These are phyloP conservation scores for Boletus subcaerulescens DNA, from an alignment of 768 basidiomycete species.

Conservation along the genomic window DNA sequence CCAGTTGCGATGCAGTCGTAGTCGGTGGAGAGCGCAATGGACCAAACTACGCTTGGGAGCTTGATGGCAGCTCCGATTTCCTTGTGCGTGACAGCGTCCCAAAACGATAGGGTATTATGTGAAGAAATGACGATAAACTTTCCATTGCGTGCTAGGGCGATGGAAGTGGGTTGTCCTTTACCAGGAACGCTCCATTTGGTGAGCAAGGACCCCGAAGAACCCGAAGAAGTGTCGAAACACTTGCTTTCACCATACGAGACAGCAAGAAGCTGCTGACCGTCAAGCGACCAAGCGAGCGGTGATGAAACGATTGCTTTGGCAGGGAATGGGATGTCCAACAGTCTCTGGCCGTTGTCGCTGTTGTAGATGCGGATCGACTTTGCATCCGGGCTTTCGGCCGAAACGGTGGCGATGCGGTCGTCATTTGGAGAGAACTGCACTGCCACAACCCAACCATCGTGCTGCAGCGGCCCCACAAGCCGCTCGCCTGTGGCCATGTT, in stretches of 20 bases:
- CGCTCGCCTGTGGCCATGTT: neutral
- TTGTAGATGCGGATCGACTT: slow-evolving; percentile 1
- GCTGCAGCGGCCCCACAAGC: neutral
- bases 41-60: neutral
- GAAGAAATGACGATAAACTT: neutral
- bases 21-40: neutral
- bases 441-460: neutral
- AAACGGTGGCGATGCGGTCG: slow-evolving; percentile 1
- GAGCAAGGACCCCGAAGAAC: neutral
- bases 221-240: neutral
- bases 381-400: neutral
- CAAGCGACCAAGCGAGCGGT: neutral
- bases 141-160: neutral
- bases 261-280: neutral
- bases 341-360: neutral
- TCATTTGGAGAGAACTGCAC: slow-evolving; percentile 2
- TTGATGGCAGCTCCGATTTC: neutral
- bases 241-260: neutral
- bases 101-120: neutral
- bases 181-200: neutral
- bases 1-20: slow-evolving; percentile 1
- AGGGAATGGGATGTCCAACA: neutral
- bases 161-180: neutral
- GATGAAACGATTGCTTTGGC: neutral
- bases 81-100: neutral